Conservation (phyloP, 164 flowering plant species). For the Saururus chinensis region DNA sequence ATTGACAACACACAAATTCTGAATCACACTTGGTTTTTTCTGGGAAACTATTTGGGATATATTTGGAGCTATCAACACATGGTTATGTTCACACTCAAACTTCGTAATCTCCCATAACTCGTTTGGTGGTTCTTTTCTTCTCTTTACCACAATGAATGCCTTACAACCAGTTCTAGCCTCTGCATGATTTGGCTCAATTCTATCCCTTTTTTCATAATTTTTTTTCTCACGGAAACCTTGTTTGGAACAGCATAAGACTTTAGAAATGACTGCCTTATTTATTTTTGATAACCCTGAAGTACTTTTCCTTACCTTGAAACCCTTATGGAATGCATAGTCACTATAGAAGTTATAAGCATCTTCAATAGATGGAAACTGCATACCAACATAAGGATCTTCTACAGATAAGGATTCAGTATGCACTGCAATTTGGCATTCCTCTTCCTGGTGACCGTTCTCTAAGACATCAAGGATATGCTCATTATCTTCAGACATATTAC, state of each 20-base stretch:
- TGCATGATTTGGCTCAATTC: neutral
- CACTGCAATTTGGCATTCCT: too few relatives aligned
- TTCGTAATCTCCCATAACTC: neutral
- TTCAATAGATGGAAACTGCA: neutral
- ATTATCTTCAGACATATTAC: too few relatives aligned
- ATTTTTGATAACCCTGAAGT: too few relatives aligned
- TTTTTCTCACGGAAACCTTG: neutral
- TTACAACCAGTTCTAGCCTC: neutral
- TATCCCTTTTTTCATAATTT: neutral
- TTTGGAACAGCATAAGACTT: neutral
- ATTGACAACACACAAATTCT: neutral
- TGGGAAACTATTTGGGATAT: neutral
- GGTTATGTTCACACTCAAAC: neutral
- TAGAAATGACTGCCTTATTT: too few relatives aligned
- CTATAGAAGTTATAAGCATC: neutral
- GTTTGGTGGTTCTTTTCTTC: neutral
- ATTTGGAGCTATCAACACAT: neutral
- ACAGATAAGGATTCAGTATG: too few relatives aligned
- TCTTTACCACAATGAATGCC: neutral
- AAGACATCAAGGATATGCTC: too few relatives aligned
- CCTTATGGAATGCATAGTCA: neutral
- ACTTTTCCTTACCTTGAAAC: too few relatives aligned
- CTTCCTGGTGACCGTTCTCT: too few relatives aligned
- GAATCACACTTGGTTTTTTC: neutral
- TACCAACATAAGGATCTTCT: neutral